These are phyloP conservation scores for Monosporascus sp. DNA, from an alignment of 2,329 filamentous ascomycete species.

Conservation along the genomic window DNA sequence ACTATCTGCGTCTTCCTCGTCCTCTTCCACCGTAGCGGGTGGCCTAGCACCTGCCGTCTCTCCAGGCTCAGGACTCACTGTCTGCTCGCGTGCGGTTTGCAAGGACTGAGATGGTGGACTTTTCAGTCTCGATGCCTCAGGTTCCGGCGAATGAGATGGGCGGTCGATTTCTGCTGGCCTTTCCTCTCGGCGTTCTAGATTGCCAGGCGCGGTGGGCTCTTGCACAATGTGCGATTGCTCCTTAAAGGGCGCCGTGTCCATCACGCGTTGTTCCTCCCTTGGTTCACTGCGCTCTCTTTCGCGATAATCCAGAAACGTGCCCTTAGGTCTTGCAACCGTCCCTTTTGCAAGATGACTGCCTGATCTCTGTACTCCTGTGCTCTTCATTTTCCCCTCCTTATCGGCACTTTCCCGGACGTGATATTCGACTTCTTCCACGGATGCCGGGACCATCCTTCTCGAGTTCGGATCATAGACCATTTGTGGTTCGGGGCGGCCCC, in stretches of 20 bases:
- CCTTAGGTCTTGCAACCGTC: conserved; percentile 47
- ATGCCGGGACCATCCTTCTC: conserved; percentile 52
- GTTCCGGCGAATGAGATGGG: not conserved
- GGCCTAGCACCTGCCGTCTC: conserved; percentile 27
- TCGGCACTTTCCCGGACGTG: conserved; percentile 35
- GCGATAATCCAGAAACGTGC: conserved; percentile 37
- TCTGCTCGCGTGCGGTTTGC: not conserved
- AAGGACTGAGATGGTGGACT: conserved; percentile 1
- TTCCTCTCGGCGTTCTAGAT: conserved; percentile 12
- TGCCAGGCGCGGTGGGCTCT: conserved; percentile 14
- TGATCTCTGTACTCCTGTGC: conserved; percentile 27
- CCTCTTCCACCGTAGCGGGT: conserved; percentile 42
- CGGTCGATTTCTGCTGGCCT: conserved; percentile 2
- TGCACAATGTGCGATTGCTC: conserved; percentile 11
- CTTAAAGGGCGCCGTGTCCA: conserved; percentile 4
- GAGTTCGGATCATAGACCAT: conserved; percentile 64
- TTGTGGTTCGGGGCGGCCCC: conserved; percentile 12
- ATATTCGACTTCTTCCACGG: conserved; percentile 33
- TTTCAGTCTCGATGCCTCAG: not conserved
- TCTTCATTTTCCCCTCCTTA: conserved; percentile 38
- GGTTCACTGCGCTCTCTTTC: conserved; percentile 13
- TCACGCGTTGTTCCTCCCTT: conserved; percentile 12
- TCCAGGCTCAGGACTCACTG: not conserved
- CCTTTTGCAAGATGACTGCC: conserved; percentile 47
- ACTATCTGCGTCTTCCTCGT: conserved; percentile 33